Conservation (phyloP, 2,329 filamentous ascomycete genomes). For the Colletotrichum sp. region DNA sequence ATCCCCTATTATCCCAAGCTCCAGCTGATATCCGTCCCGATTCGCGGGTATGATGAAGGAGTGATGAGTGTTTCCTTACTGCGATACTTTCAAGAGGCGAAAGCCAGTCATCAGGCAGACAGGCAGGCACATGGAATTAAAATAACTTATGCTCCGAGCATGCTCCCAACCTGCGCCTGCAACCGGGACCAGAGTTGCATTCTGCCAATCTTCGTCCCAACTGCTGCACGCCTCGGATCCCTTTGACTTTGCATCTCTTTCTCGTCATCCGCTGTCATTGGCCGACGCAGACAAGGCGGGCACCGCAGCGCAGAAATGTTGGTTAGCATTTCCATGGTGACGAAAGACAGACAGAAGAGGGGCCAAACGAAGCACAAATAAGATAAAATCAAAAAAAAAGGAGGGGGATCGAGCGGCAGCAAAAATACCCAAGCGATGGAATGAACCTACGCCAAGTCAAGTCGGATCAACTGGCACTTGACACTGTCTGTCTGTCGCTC, state of each 20-base stretch:
- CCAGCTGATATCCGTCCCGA: background rate
- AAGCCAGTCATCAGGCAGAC: background rate
- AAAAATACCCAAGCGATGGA: background rate
- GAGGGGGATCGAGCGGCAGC: background rate
- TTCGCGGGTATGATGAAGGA: background rate
- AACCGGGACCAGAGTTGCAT: slow-evolving; percentile 3
- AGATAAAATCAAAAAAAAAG: background rate
- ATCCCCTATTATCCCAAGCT: background rate
- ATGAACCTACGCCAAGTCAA: background rate
- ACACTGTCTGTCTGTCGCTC: background rate
- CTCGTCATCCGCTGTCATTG: background rate
- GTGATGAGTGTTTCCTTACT: background rate
- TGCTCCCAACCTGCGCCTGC: background rate
- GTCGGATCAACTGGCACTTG: background rate
- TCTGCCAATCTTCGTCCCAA: slow-evolving; percentile 6
- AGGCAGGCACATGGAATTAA: background rate
- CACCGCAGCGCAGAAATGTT: background rate
- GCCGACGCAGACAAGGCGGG: background rate
- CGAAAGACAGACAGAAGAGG: background rate
- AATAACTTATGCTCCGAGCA: background rate
- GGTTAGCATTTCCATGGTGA: background rate
- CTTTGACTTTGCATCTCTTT: background rate
- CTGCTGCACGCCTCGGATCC: background rate
- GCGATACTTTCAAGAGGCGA: background rate
- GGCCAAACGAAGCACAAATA: background rate